These are phyloP conservation scores for Bondarzewia mesenterica DNA, from an alignment of 1,284 basidiomycete species.

Conservation along the genomic window DNA sequence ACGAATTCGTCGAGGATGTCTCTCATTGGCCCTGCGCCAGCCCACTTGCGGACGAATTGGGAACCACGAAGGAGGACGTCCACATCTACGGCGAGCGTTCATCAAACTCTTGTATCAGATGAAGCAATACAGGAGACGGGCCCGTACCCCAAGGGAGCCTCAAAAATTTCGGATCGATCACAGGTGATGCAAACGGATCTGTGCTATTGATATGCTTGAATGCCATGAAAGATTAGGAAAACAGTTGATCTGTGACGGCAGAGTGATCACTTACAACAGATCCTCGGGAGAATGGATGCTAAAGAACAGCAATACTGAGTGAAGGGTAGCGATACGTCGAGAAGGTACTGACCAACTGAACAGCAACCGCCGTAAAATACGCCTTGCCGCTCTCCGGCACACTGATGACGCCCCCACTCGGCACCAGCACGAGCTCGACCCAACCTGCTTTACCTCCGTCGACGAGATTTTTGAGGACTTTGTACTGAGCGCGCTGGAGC, in stretches of 20 bases:
- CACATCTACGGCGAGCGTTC: constrained; percentile 6
- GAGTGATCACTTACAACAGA: constrained; percentile 8
- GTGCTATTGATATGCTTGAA: constrained; percentile 13
- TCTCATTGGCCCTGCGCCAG: constrained; percentile 6
- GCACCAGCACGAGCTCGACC: constrained; percentile 10
- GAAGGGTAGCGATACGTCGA: not conserved
- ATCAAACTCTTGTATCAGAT: not conserved
- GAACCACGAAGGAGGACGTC: constrained; percentile 10
- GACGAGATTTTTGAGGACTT: constrained; percentile 7
- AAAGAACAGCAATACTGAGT: constrained; percentile 4
- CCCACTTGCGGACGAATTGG: constrained; percentile 10
- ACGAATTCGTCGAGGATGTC: constrained; percentile 8
- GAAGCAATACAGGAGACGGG: not conserved
- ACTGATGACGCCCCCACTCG: constrained; percentile 10
- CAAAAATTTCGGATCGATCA: constrained; percentile 11
- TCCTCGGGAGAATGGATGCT: constrained; percentile 11
- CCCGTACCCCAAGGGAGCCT: constrained; percentile 4
- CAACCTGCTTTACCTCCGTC: constrained; percentile 11
- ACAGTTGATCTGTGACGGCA: not conserved
- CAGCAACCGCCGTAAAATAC: constrained; percentile 1
- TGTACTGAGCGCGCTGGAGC: constrained; percentile 9
- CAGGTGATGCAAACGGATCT: constrained; percentile 5
- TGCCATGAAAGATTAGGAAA: not conserved
- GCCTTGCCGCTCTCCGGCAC: constrained; percentile 3
- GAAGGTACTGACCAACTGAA: not conserved